Evolutionary conservation across 208 protist genomes (phyloP), one percentile per base, ranked within the genome.

Genomic region (Strigomonas oncopelti): DNA sequence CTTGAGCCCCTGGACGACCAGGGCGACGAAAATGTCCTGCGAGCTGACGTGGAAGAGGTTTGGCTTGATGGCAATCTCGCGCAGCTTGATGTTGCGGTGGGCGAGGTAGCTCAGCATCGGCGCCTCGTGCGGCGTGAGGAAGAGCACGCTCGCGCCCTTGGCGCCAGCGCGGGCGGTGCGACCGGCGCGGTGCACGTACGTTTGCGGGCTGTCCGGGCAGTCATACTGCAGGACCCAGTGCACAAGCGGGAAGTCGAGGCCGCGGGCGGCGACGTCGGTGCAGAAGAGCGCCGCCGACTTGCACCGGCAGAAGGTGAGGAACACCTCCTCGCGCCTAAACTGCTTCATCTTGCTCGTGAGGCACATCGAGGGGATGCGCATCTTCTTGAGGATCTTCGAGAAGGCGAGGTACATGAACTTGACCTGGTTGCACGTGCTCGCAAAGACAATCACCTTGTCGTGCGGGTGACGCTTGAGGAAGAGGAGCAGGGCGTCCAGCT

Each of bases 161-260:
- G 92, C 80, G 0, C 96, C 79, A 60, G 96, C 97, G 20, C 97
- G 92, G 0, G 97, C 97, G 0, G 96, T 98, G 28, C 98, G 88
- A 22, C 98, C 98, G 0, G 97, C 97, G n/a, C 98, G 93, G 75
- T 99, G 98, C 64, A 99, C 98, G 80, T 99, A 99, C 25, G 97
- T 99, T 59, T 97, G 85, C 29, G 95, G 95, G 69, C 97, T 96
- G 38, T 99, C 97, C 5, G 98, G 98, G 70, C 95, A 98, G 85
- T 99, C 98, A 54, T 98, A 91, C 87, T 99, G 98, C 46, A 99
- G 70, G 0, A 99, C 97, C 98, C 98, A 99, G 73, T 99, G 87
- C 20, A 99, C 97, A 1, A 88, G 71, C 31, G 97, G 97, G 67
- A 99, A 99, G 81, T 99, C 98, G 11, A 97, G 74, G 22, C 94